Evolutionary conservation across 1,139 yeast species (phyloP).

Genomic region (Lodderomyces elongisporus): DNA sequence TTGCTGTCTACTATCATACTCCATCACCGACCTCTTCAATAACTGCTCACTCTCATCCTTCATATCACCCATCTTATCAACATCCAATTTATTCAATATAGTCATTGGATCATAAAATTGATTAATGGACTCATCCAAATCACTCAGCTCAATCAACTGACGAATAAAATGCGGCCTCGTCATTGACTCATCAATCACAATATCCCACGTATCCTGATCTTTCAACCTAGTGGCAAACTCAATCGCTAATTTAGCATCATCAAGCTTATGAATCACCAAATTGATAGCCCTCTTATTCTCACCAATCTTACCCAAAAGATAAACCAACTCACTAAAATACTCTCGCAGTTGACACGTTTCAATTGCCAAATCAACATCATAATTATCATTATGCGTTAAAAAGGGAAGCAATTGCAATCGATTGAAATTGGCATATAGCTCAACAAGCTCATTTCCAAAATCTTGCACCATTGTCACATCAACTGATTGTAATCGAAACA

Average conservation of each 20-base stretch:
- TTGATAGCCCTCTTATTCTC: conserved; percentile 70
- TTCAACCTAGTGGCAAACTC: conserved; percentile 70
- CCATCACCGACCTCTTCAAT: conserved; percentile 54
- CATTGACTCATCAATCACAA: conserved; percentile 65
- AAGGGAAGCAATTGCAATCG: conserved; percentile 50
- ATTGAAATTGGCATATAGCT: conserved; percentile 59
- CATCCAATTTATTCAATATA: conserved; percentile 62
- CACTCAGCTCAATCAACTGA: conserved; percentile 66
- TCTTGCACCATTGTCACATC: conserved; percentile 53
- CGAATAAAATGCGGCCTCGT: conserved; percentile 69
- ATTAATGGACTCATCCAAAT: conserved; percentile 37
- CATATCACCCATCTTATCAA: conserved; percentile 27
- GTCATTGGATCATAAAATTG: conserved; percentile 60
- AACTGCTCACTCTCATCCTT: conserved; percentile 40
- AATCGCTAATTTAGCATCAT: conserved; percentile 79
- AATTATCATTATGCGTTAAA: conserved; percentile 41
- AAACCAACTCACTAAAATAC: conserved; percentile 67
- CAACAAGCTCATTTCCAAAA: conserved; percentile 64
- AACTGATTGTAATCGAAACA: conserved; percentile 47
- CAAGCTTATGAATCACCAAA: conserved; percentile 68
- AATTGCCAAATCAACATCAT: conserved; percentile 68
- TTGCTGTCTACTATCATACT: conserved; percentile 63
- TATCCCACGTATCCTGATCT: conserved; percentile 75
- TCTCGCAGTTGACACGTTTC: conserved; percentile 52
- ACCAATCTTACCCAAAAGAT: conserved; percentile 78